These are phyloP conservation scores for Globisporangium cystogenes DNA, from an alignment of 352 stramenopile species.

Conservation along the genomic window DNA sequence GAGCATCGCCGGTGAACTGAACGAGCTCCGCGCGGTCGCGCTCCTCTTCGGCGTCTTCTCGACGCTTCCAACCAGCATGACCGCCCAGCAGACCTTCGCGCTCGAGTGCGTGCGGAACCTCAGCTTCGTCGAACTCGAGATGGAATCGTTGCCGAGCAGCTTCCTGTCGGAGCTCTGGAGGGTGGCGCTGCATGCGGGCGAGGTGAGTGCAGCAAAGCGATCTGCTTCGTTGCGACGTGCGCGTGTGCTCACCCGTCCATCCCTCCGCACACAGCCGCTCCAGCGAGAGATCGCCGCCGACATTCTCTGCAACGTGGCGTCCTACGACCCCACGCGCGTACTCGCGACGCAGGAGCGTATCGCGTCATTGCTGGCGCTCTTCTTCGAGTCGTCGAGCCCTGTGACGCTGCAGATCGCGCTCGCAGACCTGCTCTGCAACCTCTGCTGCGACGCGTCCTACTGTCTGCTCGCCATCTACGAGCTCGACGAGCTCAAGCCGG, in stretches of 20 bases:
- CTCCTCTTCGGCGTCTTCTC: slow-evolving; percentile 26
- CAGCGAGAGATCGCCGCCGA: slow-evolving; percentile 30
- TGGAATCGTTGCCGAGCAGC: slow-evolving; percentile 8
- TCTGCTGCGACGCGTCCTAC: slow-evolving; percentile 35
- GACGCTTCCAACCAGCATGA: slow-evolving; percentile 16
- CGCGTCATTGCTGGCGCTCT: slow-evolving; percentile 20
- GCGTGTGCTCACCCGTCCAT: neutral
- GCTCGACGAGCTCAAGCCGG: slow-evolving; percentile 53
- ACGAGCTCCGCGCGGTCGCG: slow-evolving; percentile 22
- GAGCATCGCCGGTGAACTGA: slow-evolving; percentile 34
- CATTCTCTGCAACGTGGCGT: slow-evolving; percentile 34
- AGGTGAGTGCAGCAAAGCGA: slow-evolving; percentile 5
- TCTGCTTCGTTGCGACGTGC: neutral
- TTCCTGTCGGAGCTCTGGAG: slow-evolving; percentile 26
- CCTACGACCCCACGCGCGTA: slow-evolving; percentile 9
- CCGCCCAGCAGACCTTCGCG: slow-evolving; percentile 14
- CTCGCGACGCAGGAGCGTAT: slow-evolving; percentile 26
- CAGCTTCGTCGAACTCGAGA: slow-evolving; percentile 17
- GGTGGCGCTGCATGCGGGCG: slow-evolving; percentile 12
- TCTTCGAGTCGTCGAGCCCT: slow-evolving; percentile 18
- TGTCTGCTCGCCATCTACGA: slow-evolving; percentile 65
- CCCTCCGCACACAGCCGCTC: slow-evolving; percentile 3
- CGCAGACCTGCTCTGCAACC: slow-evolving; percentile 54
- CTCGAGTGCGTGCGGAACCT: slow-evolving; percentile 57
- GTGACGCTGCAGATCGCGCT: slow-evolving; percentile 31